These are phyloP conservation scores for Chytriomyces hyalinus DNA, from an alignment of 192 early-diverging fungal genomes.

Conservation along the genomic window DNA sequence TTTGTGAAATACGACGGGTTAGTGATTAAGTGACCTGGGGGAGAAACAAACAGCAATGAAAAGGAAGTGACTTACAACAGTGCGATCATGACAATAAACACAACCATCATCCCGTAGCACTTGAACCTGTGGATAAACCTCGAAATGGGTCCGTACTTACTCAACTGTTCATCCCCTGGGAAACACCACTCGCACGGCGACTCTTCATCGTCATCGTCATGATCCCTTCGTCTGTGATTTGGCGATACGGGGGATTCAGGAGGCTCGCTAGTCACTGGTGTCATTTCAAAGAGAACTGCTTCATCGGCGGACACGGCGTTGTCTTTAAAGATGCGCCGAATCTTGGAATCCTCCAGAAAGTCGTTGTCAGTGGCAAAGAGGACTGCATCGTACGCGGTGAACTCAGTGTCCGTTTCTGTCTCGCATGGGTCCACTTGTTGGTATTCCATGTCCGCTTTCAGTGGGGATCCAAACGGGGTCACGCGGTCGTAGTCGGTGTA, in stretches of 20 bases:
- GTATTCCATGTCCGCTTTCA: neutral
- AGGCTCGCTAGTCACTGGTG: slow-evolving; percentile 54
- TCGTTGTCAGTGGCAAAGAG: slow-evolving; percentile 68
- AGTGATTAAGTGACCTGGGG: no score
- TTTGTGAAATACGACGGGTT: no score
- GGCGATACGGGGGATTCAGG: slow-evolving; percentile 18
- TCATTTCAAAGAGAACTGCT: slow-evolving; percentile 67
- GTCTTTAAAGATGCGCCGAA: slow-evolving; percentile 53
- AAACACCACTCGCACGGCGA: slow-evolving; percentile 31
- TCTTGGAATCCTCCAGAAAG: slow-evolving; percentile 60
- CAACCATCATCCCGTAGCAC: slow-evolving; percentile 9
- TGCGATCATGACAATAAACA: slow-evolving; percentile 21
- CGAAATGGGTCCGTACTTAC: neutral
- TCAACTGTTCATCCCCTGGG: slow-evolving; percentile 2
- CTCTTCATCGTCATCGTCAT: slow-evolving; percentile 18
- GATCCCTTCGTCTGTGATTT: neutral
- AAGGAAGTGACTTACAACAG: slow-evolving; percentile 23
- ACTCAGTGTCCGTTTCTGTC: neutral
- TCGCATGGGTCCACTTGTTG: neutral
- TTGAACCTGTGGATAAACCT: slow-evolving; percentile 14
- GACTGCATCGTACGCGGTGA: slow-evolving; percentile 53
- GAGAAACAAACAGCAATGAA: neutral
- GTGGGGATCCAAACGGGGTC: slow-evolving; percentile 33
- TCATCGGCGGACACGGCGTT: slow-evolving; percentile 65
- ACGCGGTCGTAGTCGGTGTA: slow-evolving; percentile 45